These are phyloP conservation scores for Eucalyptus viminalis DNA, from an alignment of 345 rosid species.

Conservation along the genomic window DNA sequence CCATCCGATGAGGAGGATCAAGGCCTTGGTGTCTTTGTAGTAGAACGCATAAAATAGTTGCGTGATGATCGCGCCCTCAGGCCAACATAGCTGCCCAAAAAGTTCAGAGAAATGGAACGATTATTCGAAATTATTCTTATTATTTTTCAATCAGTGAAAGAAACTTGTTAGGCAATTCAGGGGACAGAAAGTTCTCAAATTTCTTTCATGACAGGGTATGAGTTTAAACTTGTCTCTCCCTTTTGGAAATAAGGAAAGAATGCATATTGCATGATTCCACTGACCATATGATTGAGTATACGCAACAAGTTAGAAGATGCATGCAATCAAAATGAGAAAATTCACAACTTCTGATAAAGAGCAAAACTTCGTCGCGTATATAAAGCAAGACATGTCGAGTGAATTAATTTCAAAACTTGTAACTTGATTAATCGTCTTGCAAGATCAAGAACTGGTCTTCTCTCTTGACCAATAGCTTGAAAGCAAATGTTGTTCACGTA, in stretches of 20 bases:
- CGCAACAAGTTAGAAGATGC: neutral
- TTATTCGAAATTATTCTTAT: neutral
- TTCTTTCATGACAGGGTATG: neutral
- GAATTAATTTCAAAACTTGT: neutral
- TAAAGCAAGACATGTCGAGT: neutral
- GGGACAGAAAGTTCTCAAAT: neutral
- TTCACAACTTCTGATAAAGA: neutral
- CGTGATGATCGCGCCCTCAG: conserved; percentile 41
- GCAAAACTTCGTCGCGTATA: neutral
- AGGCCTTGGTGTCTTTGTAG: conserved; percentile 9
- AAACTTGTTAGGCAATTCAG: neutral
- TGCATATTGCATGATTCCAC: neutral
- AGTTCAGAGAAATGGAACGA: neutral
- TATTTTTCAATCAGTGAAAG: neutral
- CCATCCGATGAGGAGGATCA: conserved; percentile 51
- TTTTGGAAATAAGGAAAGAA: neutral
- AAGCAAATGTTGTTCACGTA: neutral
- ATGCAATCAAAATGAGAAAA: neutral
- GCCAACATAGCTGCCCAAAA: neutral
- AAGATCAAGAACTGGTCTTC: neutral
- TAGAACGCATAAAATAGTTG: conserved; percentile 39
- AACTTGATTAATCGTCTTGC: neutral
- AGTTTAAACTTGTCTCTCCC: neutral
- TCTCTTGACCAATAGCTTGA: neutral
- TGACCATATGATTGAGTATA: neutral